Conservation (phyloP, 768 basidiomycete genomes). For the Coprinopsis sp. region DNA sequence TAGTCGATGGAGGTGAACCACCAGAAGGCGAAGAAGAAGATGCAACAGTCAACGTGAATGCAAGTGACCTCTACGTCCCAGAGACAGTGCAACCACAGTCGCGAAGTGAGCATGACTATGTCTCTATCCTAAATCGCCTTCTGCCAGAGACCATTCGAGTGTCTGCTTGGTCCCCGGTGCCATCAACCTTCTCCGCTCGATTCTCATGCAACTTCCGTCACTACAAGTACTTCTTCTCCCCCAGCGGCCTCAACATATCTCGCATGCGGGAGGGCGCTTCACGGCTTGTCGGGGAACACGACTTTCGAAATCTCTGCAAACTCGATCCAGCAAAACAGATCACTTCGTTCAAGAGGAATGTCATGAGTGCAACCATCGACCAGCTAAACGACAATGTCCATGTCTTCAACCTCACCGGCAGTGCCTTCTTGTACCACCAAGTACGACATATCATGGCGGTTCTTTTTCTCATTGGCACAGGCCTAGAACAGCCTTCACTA, state of each 20-base stretch:
- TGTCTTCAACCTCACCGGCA: conserved; percentile 66
- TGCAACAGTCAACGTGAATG: neutral
- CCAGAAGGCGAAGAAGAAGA: conserved; percentile 2
- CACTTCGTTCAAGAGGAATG: conserved; percentile 61
- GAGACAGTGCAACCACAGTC: conserved; percentile 1
- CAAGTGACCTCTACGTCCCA: neutral
- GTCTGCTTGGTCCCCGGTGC: conserved; percentile 90
- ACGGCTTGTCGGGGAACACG: conserved; percentile 80
- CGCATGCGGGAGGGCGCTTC: conserved; percentile 74
- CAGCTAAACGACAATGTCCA: conserved; percentile 8
- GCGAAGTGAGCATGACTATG: conserved; percentile 64
- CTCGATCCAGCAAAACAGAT: conserved; percentile 91
- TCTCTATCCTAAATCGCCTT: conserved; percentile 76
- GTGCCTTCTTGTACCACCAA: conserved; percentile 85
- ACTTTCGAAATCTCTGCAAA: conserved; percentile 95
- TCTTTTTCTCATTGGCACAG: conserved; percentile 15
- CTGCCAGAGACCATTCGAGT: conserved; percentile 88
- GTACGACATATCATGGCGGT: conserved; percentile 19
- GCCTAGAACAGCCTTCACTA: conserved; percentile 45
- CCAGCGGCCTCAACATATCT: conserved; percentile 58
- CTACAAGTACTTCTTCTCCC: conserved; percentile 96
- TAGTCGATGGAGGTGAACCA: conserved; percentile 3
- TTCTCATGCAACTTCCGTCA: conserved; percentile 84
- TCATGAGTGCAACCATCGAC: conserved; percentile 11
- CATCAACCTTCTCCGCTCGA: conserved; percentile 75